phyloP scores from a whole-genome alignment of 2,329 filamentous ascomycete species.

The Paraphoma sp. region DNA sequence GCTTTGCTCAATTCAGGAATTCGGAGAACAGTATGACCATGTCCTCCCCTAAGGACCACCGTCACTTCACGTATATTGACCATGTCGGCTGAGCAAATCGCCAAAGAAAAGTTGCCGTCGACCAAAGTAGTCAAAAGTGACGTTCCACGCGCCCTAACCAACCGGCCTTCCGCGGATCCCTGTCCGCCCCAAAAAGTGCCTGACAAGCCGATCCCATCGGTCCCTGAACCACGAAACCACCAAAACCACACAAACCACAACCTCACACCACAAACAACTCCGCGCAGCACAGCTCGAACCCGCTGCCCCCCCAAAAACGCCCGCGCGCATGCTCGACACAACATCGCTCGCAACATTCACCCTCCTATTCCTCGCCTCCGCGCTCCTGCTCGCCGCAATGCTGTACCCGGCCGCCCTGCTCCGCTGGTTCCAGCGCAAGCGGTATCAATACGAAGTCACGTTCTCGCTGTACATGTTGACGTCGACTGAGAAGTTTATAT shows the following conservation, averaged over 20 bases:
- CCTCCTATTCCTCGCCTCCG: constrained; percentile 44
- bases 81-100: background rate
- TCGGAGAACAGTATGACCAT: too few relatives aligned
- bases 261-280: background rate
- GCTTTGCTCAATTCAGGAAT: too few relatives aligned
- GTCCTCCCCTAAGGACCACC: too few relatives aligned
- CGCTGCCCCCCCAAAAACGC: background rate
- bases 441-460: constrained; percentile 98
- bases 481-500: constrained; percentile 93
- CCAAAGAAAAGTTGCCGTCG: background rate
- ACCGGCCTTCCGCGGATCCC: background rate
- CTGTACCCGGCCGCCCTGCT: constrained; percentile 64
- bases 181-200: background rate
- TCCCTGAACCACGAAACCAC: background rate
- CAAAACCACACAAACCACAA: background rate
- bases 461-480: constrained; percentile 98
- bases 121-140: background rate
- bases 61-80: background rate
- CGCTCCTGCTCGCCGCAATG: constrained; percentile 53
- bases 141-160: background rate
- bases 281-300: too few relatives aligned
- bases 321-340: constrained; percentile 38
- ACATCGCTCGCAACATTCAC: constrained; percentile 45
- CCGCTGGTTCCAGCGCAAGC: constrained; percentile 90
- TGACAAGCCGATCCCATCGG: background rate